A percentile compares a stretch with the other conserved stretches of the same genome.
Evolutionary conservation across 441 rosid genomes (phyloP).

Genomic region (Heliophila coronopifolia): DNA sequence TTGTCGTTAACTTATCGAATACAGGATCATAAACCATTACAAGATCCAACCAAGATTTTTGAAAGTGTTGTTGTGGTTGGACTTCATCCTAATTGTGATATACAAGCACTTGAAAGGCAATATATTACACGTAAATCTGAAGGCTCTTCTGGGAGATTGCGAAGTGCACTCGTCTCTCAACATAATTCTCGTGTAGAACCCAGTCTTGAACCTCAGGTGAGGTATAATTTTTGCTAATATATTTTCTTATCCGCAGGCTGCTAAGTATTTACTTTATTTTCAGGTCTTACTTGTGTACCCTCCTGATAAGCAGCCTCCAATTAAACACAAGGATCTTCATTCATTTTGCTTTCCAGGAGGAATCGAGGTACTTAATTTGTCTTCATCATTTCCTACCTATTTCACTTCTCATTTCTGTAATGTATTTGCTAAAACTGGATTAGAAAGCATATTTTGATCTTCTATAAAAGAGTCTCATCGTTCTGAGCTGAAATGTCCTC

Average conservation of each 20-base stretch:
- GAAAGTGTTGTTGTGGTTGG: conserved; percentile 94
- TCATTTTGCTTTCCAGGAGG: conserved; percentile 97
- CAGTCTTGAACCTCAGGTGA: conserved; percentile 81
- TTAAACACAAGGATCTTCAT: conserved; percentile 79
- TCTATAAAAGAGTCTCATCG: not conserved
- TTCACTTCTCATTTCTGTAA: not conserved
- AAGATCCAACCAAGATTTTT: conserved; percentile 80
- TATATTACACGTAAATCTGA: conserved; percentile 50
- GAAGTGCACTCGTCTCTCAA: conserved; percentile 47
- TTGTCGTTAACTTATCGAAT: conserved; percentile 22
- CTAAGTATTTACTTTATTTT: conserved; percentile 24
- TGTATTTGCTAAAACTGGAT: conserved; percentile 1
- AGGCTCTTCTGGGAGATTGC: conserved; percentile 52
- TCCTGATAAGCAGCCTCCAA: conserved; percentile 72
- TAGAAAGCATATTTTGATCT: not conserved
- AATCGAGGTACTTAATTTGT: conserved; percentile 50
- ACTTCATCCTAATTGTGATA: conserved; percentile 86
- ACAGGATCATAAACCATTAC: conserved; percentile 76
- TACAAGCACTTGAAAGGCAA: conserved; percentile 72
- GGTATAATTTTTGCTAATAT: not conserved
- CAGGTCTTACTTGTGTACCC: conserved; percentile 91
- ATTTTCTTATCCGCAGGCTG: conserved; percentile 1
- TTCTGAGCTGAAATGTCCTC: not conserved
- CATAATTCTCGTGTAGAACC: conserved; percentile 74
- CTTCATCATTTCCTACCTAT: not conserved